Evolutionary conservation across 1,284 basidiomycete species (phyloP).

Genomic region (Schizophyllum commune): DNA sequence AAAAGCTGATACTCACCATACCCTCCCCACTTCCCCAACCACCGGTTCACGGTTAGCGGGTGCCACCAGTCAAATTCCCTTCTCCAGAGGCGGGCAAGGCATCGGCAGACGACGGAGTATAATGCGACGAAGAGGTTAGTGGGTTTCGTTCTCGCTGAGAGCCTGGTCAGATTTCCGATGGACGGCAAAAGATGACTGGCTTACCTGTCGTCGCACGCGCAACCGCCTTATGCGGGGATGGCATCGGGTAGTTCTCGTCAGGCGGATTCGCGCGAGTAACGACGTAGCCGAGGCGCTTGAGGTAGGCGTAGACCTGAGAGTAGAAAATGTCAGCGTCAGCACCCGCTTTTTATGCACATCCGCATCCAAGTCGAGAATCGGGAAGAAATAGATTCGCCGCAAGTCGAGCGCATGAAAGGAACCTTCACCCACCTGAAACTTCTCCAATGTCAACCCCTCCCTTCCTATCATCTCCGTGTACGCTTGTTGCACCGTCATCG

Average conservation of each 20-base stretch:
- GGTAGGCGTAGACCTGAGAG: conserved; percentile 80
- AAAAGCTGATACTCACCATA: conserved; percentile 19
- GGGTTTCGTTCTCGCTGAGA: conserved; percentile 1
- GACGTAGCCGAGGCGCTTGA: conserved; percentile 87
- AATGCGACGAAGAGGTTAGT: neutral
- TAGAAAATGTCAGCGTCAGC: neutral
- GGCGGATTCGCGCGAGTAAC: conserved; percentile 70
- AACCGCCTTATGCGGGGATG: conserved; percentile 27
- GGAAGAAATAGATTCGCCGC: too few relatives aligned
- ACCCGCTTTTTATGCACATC: too few relatives aligned
- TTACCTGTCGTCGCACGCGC: neutral
- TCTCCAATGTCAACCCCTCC: conserved; percentile 73
- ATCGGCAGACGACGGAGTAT: conserved; percentile 1
- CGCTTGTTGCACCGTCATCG: conserved; percentile 90
- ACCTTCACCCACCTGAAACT: conserved; percentile 64
- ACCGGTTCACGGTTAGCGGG: conserved; percentile 35
- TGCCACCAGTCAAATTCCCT: conserved; percentile 51
- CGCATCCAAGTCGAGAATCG: too few relatives aligned
- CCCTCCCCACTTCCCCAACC: conserved; percentile 40
- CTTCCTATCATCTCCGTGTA: conserved; percentile 78
- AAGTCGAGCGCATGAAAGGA: too few relatives aligned
- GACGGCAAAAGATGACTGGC: too few relatives aligned
- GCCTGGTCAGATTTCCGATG: too few relatives aligned
- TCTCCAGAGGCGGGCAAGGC: conserved; percentile 7
- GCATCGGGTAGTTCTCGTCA: conserved; percentile 47